Percentiles rank a stretch among this genome's conserved stretches.
These are phyloP conservation scores for Omphalotus guepiniiformis DNA, from an alignment of 768 basidiomycete genomes.

Conservation along the genomic window DNA sequence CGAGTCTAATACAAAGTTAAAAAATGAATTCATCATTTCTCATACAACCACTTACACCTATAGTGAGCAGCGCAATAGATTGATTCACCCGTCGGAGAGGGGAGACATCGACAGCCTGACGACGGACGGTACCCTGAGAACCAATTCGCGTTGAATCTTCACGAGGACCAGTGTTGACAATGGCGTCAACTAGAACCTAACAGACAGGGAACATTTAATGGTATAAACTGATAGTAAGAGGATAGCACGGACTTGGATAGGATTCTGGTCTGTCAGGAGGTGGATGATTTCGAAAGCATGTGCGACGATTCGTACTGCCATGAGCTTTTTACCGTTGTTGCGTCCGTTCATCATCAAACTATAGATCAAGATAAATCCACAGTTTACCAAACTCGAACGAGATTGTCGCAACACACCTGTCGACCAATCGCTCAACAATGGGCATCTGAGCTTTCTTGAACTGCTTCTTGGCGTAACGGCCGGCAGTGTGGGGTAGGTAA, in stretches of 20 bases:
- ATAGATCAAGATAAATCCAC: constrained; percentile 2
- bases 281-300: constrained; percentile 99
- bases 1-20: constrained; percentile 62
- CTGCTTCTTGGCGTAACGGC: constrained; percentile 99
- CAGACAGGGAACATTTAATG: not conserved
- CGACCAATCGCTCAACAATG: constrained; percentile 98
- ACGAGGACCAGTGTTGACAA: constrained; percentile 99
- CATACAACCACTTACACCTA: constrained; percentile 63
- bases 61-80: constrained; percentile 90
- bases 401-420: constrained; percentile 79
- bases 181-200: constrained; percentile 93
- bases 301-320: constrained; percentile 98
- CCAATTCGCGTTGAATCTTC: constrained; percentile 99
- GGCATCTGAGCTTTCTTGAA: constrained; percentile 99
- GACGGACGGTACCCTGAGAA: constrained; percentile 98
- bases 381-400: not conserved
- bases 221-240: not conserved
- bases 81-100: constrained; percentile 98
- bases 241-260: constrained; percentile 80
- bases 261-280: constrained; percentile 99
- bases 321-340: constrained; percentile 99
- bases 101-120: constrained; percentile 99
- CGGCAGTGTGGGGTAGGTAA: constrained; percentile 97
- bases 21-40: not conserved
- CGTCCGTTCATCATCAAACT: constrained; percentile 99